These are phyloP conservation scores for Termitomyces eurrhizus DNA, from an alignment of 768 basidiomycete genomes.

Conservation along the genomic window DNA sequence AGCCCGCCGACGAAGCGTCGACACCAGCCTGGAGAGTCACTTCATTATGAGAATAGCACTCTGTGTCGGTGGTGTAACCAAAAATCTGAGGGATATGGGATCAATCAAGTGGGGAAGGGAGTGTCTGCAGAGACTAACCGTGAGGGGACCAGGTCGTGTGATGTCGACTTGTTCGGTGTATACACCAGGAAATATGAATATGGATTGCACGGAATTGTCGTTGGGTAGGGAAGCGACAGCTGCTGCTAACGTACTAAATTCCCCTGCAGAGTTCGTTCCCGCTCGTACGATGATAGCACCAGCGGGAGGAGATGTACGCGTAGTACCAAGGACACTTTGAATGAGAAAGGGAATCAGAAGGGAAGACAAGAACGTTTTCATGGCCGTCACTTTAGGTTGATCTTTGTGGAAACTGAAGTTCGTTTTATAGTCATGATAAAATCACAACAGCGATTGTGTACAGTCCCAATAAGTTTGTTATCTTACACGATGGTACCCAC, in stretches of 20 bases:
- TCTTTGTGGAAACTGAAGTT: background rate
- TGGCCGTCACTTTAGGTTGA: background rate
- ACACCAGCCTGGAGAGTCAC: conserved; percentile 35
- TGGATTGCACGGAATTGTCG: conserved; percentile 31
- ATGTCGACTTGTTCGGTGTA: conserved; percentile 44
- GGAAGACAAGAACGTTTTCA: background rate
- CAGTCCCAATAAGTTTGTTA: background rate
- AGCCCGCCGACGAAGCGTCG: conserved; percentile 32
- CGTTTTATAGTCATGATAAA: background rate
- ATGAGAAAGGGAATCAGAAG: background rate
- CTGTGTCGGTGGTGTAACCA: conserved; percentile 40
- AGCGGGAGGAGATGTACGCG: conserved; percentile 38
- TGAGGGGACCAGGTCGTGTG: conserved; percentile 32
- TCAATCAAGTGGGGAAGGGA: background rate
- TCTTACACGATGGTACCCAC: background rate
- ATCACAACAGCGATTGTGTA: background rate
- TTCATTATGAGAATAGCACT: conserved; percentile 34
- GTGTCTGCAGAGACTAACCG: background rate
- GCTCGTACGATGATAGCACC: conserved; percentile 39
- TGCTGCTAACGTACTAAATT: conserved; percentile 35
- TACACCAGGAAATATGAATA: conserved; percentile 47
- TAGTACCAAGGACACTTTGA: conserved; percentile 19
- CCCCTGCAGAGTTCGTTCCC: conserved; percentile 34
- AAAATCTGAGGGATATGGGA: conserved; percentile 28
- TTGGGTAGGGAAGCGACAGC: conserved; percentile 39